Base-by-base conservation (phyloP, 306 rosid species). In the Cicer judaicum region DNA sequence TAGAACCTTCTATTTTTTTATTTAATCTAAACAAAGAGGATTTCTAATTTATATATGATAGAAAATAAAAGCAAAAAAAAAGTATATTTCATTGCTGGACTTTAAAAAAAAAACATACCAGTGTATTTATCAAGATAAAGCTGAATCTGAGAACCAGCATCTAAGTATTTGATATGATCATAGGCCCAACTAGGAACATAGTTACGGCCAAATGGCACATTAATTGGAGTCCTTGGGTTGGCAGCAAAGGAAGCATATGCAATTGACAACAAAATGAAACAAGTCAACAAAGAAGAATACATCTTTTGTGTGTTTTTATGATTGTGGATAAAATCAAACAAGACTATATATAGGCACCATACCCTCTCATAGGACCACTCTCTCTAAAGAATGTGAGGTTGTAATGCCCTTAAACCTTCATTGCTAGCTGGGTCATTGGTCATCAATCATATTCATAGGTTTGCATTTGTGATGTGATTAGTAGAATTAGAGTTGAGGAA, bases 171-270 rank as follows among this genome's bases (percentile, higher is more conserved):
- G 79, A 91, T 91, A 79, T 89, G 97, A 72, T 91, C 94, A 68
- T 81, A 89, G 52, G 97, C 94, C 97, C 97, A 91, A 7, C 92
- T 87, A 53, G 97, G 97, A 42, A 34, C 47, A 67, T 91, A 91
- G 87, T 91, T 91, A n/a, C 92, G 68, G 12, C 92, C 94, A 13
- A 91, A 91, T 10, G 89, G 88, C 0, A 89, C 94, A 57, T 84
- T 77, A 10, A 91, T 16, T 2, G 97, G 88, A 70, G 10, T 87
- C 44, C 71, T 77, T 1, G 89, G 92, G 41, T 59, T 53, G 42
- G 84, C 86, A 14, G 67, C 87, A 13, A 70, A 65, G 14, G 85
- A 68, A 14, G 10, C 80, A 11, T 77, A 74, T 13, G 48, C 80
- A n/a, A 81, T 7, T 41, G 85, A 49, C 16, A 85, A 6, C 50